Percentiles rank a stretch among this genome's conserved stretches.
phyloP scores from a whole-genome alignment of 1,284 basidiomycete species.

The Cutaneotrichosporon sp. region DNA sequence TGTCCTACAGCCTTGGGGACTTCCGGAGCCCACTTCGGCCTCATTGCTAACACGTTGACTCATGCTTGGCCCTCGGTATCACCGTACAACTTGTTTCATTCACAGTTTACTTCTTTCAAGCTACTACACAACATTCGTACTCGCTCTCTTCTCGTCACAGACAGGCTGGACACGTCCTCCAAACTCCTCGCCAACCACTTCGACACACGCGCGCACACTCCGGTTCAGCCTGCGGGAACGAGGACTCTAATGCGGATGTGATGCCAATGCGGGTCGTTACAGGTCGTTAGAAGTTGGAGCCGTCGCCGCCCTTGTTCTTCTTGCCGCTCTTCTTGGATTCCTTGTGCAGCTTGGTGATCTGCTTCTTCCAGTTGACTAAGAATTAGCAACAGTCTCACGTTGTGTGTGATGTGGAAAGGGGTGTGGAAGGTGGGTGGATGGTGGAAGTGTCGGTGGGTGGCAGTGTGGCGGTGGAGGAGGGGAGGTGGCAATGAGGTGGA shows the following conservation, averaged over 20 bases:
- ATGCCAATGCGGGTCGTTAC: background rate
- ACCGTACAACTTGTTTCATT: constrained; percentile 6
- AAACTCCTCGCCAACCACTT: background rate
- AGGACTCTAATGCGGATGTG: constrained; percentile 4
- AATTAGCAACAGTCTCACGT: background rate
- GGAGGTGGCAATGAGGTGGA: no score
- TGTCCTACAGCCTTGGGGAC: no score
- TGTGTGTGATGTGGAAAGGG: background rate
- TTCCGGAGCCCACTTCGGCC: no score
- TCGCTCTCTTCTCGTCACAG: background rate
- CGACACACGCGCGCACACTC: background rate
- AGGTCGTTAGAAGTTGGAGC: constrained; percentile 2
- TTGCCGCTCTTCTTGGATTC: constrained; percentile 37
- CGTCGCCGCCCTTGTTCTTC: constrained; percentile 3
- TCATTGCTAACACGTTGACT: no score
- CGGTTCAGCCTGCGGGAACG: constrained; percentile 1
- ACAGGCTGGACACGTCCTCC: background rate
- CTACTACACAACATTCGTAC: constrained; percentile 2
- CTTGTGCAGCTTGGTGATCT: constrained; percentile 46
- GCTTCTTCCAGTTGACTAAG: constrained; percentile 49
- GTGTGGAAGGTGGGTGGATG: background rate
- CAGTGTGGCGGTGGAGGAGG: no score
- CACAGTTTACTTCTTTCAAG: background rate
- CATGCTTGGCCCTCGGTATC: background rate
- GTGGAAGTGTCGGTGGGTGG: no score